phyloP scores from a whole-genome alignment of 164 flowering plant genomes.

The Berberis vulgaris region DNA sequence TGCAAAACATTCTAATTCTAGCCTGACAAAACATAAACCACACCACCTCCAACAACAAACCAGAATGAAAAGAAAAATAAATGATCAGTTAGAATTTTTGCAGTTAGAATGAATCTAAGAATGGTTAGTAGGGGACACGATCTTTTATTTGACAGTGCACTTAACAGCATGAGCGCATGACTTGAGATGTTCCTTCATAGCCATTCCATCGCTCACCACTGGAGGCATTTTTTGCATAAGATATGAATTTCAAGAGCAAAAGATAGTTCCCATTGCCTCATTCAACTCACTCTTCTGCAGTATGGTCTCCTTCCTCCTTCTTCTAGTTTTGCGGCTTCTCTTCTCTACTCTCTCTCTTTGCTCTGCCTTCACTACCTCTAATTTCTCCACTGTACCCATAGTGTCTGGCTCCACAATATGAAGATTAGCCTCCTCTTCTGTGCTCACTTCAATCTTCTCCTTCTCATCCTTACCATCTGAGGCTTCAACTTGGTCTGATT shows the following conservation, averaged over 20 bases:
- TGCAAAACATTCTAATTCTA: too few species aligned
- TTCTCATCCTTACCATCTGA: neutral
- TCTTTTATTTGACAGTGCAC: constrained; percentile 28
- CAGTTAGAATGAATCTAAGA: neutral
- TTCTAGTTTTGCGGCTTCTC: constrained; percentile 4
- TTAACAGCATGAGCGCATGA: constrained; percentile 54
- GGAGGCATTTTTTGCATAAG: constrained; percentile 26
- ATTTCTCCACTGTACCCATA: neutral
- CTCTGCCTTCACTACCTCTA: constrained; percentile 6
- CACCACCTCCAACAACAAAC: neutral
- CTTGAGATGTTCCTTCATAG: constrained; percentile 42
- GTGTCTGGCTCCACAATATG: neutral
- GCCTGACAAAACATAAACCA: neutral
- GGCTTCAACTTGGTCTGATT: constrained; percentile 4
- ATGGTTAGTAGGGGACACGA: neutral
- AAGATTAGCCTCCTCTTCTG: constrained; percentile 6
- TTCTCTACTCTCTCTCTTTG: constrained; percentile 12
- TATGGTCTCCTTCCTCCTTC: constrained; percentile 9
- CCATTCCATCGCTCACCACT: constrained; percentile 22
- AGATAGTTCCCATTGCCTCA: neutral
- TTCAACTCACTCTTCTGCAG: constrained; percentile 11
- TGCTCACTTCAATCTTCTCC: constrained; percentile 1
- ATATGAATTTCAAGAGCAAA: constrained; percentile 5
- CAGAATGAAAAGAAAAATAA: neutral
- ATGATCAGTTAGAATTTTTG: neutral